Conservation (phyloP, 139 green algal genomes). For the Helicosporidium sp. region DNA sequence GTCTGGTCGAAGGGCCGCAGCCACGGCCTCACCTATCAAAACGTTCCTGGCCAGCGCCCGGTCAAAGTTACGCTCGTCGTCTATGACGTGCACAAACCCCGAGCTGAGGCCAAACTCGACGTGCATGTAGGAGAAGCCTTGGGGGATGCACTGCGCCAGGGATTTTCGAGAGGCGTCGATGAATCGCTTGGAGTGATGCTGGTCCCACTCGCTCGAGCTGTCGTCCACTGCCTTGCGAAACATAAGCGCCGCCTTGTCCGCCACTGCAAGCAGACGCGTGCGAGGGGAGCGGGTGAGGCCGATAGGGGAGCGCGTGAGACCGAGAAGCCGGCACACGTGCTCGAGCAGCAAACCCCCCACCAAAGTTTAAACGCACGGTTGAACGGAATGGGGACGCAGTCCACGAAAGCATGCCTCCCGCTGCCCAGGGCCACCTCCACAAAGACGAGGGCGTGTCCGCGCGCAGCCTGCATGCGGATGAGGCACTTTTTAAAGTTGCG, state of each 20-base stretch:
- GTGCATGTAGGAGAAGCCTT: too few species aligned
- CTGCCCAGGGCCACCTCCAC: neutral
- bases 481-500: conserved; percentile 98
- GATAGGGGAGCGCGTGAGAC: neutral
- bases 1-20: too few species aligned
- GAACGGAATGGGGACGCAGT: conserved; percentile 58
- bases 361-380: conserved; percentile 61
- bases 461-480: conserved; percentile 55
- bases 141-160: too few species aligned
- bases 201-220: conserved; percentile 66
- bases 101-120: too few species aligned
- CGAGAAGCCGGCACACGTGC: neutral
- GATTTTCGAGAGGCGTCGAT: too few species aligned
- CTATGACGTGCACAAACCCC: too few species aligned
- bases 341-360: neutral
- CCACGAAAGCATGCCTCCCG: conserved; percentile 12
- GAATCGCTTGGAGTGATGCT: conserved; percentile 72
- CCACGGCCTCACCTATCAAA: too few species aligned
- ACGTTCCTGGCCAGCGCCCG: too few species aligned
- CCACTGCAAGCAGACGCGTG: neutral
- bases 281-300: neutral
- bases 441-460: conserved; percentile 9
- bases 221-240: conserved; percentile 59
- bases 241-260: conserved; percentile 9
- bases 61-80: too few species aligned